Evolutionary conservation across 1,139 yeast species (phyloP).

Genomic region (Yamadazyma taylorii): DNA sequence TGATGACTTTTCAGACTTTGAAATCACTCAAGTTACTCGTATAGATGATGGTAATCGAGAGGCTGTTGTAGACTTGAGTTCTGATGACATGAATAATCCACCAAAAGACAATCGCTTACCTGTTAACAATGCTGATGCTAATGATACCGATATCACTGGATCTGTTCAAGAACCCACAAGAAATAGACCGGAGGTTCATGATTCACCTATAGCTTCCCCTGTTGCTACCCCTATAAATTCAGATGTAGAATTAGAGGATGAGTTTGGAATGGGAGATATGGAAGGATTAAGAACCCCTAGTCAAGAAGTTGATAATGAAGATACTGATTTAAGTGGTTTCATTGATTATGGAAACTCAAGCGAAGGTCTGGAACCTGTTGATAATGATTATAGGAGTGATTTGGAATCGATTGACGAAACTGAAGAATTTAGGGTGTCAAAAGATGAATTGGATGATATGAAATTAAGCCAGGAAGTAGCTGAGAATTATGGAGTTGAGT

Average conservation of each 20-base stretch:
- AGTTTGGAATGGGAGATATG: constrained; percentile 42
- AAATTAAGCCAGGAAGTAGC: constrained; percentile 34
- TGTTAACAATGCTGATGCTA: background rate
- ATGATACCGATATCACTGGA: too few species aligned
- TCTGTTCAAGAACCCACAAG: too few species aligned
- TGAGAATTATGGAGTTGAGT: constrained; percentile 27
- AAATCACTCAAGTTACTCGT: constrained; percentile 13
- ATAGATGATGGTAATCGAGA: background rate
- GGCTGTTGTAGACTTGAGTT: background rate
- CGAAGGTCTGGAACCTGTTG: constrained; percentile 7
- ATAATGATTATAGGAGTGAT: constrained; percentile 19
- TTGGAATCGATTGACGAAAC: constrained; percentile 17
- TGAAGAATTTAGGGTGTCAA: constrained; percentile 7
- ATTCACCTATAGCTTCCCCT: too few species aligned
- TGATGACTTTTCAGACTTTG: constrained; percentile 10
- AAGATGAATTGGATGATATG: constrained; percentile 28
- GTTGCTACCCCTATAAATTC: constrained; percentile 1
- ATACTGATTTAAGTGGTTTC: constrained; percentile 35
- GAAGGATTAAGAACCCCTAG: constrained; percentile 41
- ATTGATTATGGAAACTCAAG: constrained; percentile 27
- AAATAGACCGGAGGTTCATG: too few species aligned
- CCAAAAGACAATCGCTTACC: too few species aligned
- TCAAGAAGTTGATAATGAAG: constrained; percentile 34
- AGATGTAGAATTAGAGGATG: constrained; percentile 33
- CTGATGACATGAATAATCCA: background rate